Evolutionary conservation across 2,329 filamentous ascomycete genomes (phyloP), one percentile per base, ranked within the genome.

Genomic region (Colletotrichum falcatum): DNA sequence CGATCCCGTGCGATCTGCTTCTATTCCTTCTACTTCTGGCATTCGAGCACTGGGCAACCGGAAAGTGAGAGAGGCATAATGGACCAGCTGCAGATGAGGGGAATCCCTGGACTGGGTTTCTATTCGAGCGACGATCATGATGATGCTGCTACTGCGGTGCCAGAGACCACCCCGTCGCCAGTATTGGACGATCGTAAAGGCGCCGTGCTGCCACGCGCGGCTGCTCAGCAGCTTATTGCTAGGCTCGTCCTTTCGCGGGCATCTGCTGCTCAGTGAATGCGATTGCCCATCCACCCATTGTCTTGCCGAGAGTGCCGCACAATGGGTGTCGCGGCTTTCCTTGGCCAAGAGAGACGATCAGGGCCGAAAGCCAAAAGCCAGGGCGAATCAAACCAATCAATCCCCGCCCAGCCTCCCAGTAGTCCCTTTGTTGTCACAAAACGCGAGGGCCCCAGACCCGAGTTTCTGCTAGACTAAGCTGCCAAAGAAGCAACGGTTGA

Each of bases 1-100:
- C 64, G 64, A 70, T 70, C 67, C 67, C 67, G 64, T 62, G 67
- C 42, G 67, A 70, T 70, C 67, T 70, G 16, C 67, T 64, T 56
- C 30, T 42, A 51, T 56, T 37, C 20, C 59, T 70, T 30, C 67
- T 63, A 28, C 53, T 70, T 70, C 64, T 51, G 58, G 64, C 64
- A n/a, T 58, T 53, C 30, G 30, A 58, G 51, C 56, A 49, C 42
- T 68, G 61, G 46, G n/a, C 54, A 59, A 68, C 42, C n/a, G 65
- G 51, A 44, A 42, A 55, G 39, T 55, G 30, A 65, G 61, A 58
- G 39, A 39, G 53, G 20, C 30, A 39, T 70, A 35, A 51, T 23
- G 44, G 37, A 18, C 26, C 33, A 63, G 30, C 67, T 67, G 58
- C 58, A 62, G 64, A 63, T 63, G 67, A 70, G 67, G 67, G 67